Percentiles rank a stretch among this genome's conserved stretches.
Evolutionary conservation across 1,284 basidiomycete genomes (phyloP).

Genomic region (Taiwanofungus camphoratus): DNA sequence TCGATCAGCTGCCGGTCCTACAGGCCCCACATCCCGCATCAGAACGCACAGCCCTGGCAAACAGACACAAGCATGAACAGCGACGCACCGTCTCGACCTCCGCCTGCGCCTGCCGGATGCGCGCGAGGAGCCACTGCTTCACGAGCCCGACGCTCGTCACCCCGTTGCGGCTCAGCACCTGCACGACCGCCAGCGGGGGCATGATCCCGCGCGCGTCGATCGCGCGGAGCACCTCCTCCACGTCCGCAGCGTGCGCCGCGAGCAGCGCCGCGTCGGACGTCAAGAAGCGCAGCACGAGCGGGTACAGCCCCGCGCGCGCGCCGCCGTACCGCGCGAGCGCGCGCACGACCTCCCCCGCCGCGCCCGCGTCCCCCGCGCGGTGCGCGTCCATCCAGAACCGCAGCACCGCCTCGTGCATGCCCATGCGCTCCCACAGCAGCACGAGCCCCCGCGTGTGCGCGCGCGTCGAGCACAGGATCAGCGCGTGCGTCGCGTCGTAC

Average conservation of each 20-base stretch:
- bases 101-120: conserved; percentile 68
- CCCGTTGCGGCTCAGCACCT: conserved; percentile 80
- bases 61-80: conserved; percentile 3
- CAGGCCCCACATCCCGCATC: conserved; percentile 1
- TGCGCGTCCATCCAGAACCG: conserved; percentile 85
- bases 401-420: conserved; percentile 94
- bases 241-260: conserved; percentile 62
- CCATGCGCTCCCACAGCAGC: conserved; percentile 87
- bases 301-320: conserved; percentile 73
- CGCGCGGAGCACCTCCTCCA: conserved; percentile 65
- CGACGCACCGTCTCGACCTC: conserved; percentile 74
- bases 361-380: conserved; percentile 37
- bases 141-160: conserved; percentile 88
- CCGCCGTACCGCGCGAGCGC: conserved; percentile 74
- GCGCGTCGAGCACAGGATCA: conserved; percentile 86
- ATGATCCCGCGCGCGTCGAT: conserved; percentile 81
- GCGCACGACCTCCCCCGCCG: conserved; percentile 66
- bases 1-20: conserved; percentile 82
- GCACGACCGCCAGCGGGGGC: conserved; percentile 84
- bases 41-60: background rate
- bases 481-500: conserved; percentile 86
- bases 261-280: conserved; percentile 74
- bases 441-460: conserved; percentile 83
- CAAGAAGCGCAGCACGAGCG: conserved; percentile 85
- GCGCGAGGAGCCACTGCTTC: conserved; percentile 80